phyloP scores from a whole-genome alignment of 768 basidiomycete genomes.

The Kwoniella sp. region DNA sequence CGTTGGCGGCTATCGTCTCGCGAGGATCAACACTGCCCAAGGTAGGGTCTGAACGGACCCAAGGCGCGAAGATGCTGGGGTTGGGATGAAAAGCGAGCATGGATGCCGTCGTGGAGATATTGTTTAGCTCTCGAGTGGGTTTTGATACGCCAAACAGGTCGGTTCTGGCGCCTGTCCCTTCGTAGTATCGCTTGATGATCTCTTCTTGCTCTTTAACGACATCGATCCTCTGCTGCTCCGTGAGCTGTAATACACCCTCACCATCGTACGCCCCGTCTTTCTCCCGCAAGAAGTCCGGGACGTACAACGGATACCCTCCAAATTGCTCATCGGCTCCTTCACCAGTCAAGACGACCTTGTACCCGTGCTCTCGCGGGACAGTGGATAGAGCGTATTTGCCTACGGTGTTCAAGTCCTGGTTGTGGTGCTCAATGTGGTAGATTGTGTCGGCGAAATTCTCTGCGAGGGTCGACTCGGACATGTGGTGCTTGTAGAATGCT shows the following conservation, averaged over 20 bases:
- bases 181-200: slow-evolving; percentile 11
- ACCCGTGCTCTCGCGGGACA: slow-evolving; percentile 42
- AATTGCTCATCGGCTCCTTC: slow-evolving; percentile 52
- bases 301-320: slow-evolving; percentile 47
- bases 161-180: neutral
- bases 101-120: slow-evolving; percentile 16
- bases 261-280: slow-evolving; percentile 11
- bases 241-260: slow-evolving; percentile 8
- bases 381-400: slow-evolving; percentile 46
- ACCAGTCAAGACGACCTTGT: slow-evolving; percentile 51
- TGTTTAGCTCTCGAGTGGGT: slow-evolving; percentile 5
- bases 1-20: slow-evolving; percentile 28
- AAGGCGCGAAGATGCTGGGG: slow-evolving; percentile 8
- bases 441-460: slow-evolving; percentile 42
- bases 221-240: neutral
- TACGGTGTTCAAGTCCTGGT: slow-evolving; percentile 46
- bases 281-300: slow-evolving; percentile 41
- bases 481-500: slow-evolving; percentile 35
- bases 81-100: slow-evolving; percentile 17
- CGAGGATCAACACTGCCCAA: slow-evolving; percentile 30
- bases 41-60: neutral
- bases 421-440: slow-evolving; percentile 48
- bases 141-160: slow-evolving; percentile 10
- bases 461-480: slow-evolving; percentile 37
- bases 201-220: neutral